Base-by-base conservation (phyloP, 352 stramenopile species). In the Globisporangium irregulare region DNA sequence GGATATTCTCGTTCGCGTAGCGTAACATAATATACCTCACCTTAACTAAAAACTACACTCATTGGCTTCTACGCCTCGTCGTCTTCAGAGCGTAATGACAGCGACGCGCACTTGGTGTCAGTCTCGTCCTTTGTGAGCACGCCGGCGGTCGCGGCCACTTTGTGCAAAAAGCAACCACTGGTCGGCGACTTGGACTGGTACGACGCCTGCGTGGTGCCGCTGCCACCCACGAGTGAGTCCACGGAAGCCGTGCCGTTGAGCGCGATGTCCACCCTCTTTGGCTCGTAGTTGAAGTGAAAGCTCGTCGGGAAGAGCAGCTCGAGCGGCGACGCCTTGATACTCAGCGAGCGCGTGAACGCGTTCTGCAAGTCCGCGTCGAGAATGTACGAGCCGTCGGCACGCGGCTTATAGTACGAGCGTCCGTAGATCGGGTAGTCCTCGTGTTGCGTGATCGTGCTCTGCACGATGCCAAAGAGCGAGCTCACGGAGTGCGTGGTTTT, bases 401-500 rank as follows among this genome's bases (percentile, higher is more conserved):
- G 73, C 2, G 69, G 62, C 15, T 73, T 73, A 77, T 88, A 91
- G 64, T 72, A 73, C 27, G 81, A 74, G 51, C 72, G 75, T 29
- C 83, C 83, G 20, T 53, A 66, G 22, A 91, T 64, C 64, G 79
- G 81, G 62, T 91, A 90, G 53, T 86, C 67, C 61, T 91, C 80
- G 34, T 66, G 43, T 18, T 75, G 71, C 18, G 69, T 77, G 50
- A 85, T 60, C 34, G 53, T 69, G 34, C 54, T 58, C 4, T 50
- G 56, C 38, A 56, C 14, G 32, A 56, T 29, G 8, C 46, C 50
- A 57, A 69, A 64, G 54, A 76, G 29, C 38, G 70, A 72, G 24
- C 62, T 69, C 29, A 82, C 71, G 46, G 58, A 62, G 55, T 76
- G 64, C 59, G 67, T 78, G 15, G 79, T 84, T 34, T 73, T 74